A percentile compares a stretch with the other conserved stretches of the same genome.
These are phyloP conservation scores for Annulohypoxylon maeteangense DNA, from an alignment of 495 filamentous ascomycete species.

Conservation along the genomic window DNA sequence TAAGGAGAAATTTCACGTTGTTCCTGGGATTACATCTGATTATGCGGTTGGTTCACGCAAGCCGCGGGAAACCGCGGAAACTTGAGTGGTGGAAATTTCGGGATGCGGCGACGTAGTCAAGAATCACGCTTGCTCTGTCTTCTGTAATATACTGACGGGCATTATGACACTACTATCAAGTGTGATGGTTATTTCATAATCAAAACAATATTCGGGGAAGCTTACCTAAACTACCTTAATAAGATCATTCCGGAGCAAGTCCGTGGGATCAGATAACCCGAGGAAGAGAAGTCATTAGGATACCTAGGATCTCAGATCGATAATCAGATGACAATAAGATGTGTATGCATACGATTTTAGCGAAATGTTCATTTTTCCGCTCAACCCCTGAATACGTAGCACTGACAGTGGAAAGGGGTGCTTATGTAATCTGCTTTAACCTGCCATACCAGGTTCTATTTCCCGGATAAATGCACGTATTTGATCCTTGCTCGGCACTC, in stretches of 20 bases:
- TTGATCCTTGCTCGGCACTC: conserved; percentile 6
- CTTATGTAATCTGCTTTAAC: conserved; percentile 16
- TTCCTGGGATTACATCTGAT: conserved; percentile 1
- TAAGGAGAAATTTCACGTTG: conserved; percentile 16
- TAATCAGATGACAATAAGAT: conserved; percentile 23
- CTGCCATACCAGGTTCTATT: background rate
- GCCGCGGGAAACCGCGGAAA: background rate
- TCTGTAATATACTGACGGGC: no score
- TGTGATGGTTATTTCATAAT: no score
- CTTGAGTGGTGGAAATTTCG: conserved; percentile 6
- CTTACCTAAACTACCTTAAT: no score
- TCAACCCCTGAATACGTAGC: conserved; percentile 2
- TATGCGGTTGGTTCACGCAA: conserved; percentile 1
- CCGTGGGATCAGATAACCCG: conserved; percentile 2
- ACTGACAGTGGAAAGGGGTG: conserved; percentile 27
- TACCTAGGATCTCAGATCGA: conserved; percentile 2
- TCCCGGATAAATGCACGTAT: conserved; percentile 27
- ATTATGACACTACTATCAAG: no score
- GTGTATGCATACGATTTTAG: conserved; percentile 12
- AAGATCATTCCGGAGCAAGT: no score
- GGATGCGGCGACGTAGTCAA: background rate
- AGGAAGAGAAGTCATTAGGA: background rate
- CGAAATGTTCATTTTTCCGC: conserved; percentile 6
- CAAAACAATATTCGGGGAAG: no score
- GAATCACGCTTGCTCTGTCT: background rate